Conservation (phyloP, 2,329 filamentous ascomycete species). For the Trichoderma hamatum region DNA sequence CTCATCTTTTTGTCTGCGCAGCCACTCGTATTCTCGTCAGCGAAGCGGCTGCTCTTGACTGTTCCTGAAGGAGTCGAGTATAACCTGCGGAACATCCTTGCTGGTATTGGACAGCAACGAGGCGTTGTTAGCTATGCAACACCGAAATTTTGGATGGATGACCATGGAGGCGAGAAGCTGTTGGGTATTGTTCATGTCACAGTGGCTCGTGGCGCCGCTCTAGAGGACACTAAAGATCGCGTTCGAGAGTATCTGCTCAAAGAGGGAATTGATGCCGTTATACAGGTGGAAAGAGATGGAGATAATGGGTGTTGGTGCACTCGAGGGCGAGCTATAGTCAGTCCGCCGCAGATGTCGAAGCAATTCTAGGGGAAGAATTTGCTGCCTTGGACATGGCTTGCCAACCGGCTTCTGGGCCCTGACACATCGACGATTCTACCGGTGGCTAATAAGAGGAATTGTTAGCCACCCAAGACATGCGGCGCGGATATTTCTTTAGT, state of each 20-base stretch:
- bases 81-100: constrained; percentile 79
- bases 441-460: not conserved
- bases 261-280: constrained; percentile 76
- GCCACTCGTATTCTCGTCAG: constrained; percentile 83
- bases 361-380: constrained; percentile 35
- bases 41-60: constrained; percentile 79
- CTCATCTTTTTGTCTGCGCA: constrained; percentile 92
- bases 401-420: not conserved
- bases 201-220: constrained; percentile 68
- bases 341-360: constrained; percentile 39
- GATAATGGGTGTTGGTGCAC: constrained; percentile 66
- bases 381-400: not conserved
- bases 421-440: not conserved
- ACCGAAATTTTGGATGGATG: constrained; percentile 91
- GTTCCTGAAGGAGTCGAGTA: constrained; percentile 87
- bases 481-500: not conserved
- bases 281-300: constrained; percentile 86
- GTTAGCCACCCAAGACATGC: not conserved
- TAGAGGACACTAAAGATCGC: constrained; percentile 83
- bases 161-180: constrained; percentile 61
- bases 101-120: constrained; percentile 77
- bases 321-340: constrained; percentile 35
- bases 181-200: constrained; percentile 86
- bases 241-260: constrained; percentile 70
- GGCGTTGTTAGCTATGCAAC: constrained; percentile 86